Evolutionary conservation across 1,284 basidiomycete species (phyloP), one percentile per base, ranked within the genome.

Genomic region (Waitea zeae): DNA sequence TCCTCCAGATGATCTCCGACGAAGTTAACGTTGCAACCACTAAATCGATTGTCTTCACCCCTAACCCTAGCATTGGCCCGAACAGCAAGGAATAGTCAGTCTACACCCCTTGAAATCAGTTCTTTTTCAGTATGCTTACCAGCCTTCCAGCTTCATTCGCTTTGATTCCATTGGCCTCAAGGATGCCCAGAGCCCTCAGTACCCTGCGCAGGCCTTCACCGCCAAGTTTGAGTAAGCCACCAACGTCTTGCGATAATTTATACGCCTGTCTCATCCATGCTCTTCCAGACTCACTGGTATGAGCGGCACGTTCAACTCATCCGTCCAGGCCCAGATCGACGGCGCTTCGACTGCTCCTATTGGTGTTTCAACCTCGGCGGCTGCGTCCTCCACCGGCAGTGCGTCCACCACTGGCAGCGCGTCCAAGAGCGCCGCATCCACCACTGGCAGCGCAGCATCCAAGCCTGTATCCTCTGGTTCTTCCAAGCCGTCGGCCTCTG

Each of bases 191-290:
- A 51, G 62, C 39, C 53, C 73, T 12, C 57, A 66, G 34, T 76
- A 59, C 53, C 67, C 62, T 2, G 69, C 67, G 37, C 59, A 77
- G 42, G 71, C 81, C 2, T 90, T 87, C 64, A 86, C 83, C n/a
- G 67, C 84, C 39, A 72, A 72, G 46, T 90, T 87, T 61, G 53
- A 54, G 70, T 77, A 49, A 39, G 69, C 52, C 3, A 20, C 29
- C n/a, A n/a, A 15, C 22, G 26, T 34, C n/a, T n/a, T n/a, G n/a
- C n/a, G n/a, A n/a, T n/a, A n/a, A n/a, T n/a, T n/a, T n/a, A n/a
- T n/a, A n/a, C n/a, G n/a, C n/a, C n/a, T n/a, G n/a, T n/a, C n/a
- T n/a, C n/a, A n/a, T n/a, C n/a, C n/a, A 18, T 33, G 12, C 31
- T 14, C 20, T 19, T 41, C 35, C 41, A 80, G 76, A 5, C 41